These are phyloP conservation scores for Venturia aucupariae DNA, from an alignment of 2,329 filamentous ascomycete species.

Conservation along the genomic window DNA sequence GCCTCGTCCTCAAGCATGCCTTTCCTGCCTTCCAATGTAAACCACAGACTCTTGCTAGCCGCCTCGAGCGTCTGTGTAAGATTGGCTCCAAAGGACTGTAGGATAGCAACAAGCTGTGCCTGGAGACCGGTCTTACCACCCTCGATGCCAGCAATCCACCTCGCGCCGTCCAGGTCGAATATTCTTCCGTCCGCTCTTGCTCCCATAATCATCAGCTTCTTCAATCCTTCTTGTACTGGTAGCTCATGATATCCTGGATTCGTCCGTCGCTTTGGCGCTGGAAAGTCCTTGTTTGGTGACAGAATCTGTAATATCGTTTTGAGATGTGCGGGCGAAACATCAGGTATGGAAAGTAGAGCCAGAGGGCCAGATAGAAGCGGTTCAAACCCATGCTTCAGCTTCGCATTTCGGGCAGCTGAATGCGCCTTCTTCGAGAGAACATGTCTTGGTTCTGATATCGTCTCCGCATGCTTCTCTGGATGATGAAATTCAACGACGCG, in stretches of 20 bases:
- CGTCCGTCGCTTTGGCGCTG: slow-evolving; percentile 64
- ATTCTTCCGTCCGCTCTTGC: slow-evolving; percentile 78
- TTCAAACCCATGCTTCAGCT: slow-evolving; percentile 42
- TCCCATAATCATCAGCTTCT: slow-evolving; percentile 80
- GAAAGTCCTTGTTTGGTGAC: slow-evolving; percentile 63
- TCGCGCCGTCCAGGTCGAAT: slow-evolving; percentile 64
- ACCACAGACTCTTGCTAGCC: slow-evolving; percentile 70
- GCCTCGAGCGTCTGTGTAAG: slow-evolving; percentile 73
- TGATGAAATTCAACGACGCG: slow-evolving; percentile 74
- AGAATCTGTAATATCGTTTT: slow-evolving; percentile 73
- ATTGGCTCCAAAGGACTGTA: slow-evolving; percentile 71
- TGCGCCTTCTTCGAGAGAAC: slow-evolving; percentile 50
- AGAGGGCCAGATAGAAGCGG: slow-evolving; percentile 75
- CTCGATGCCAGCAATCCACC: slow-evolving; percentile 66
- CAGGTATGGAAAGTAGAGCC: slow-evolving; percentile 69
- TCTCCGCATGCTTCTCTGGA: slow-evolving; percentile 10
- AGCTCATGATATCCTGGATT: slow-evolving; percentile 76
- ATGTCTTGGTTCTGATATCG: slow-evolving; percentile 50
- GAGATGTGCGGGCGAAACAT: slow-evolving; percentile 74
- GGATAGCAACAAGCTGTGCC: slow-evolving; percentile 68
- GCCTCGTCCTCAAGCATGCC: slow-evolving; percentile 69
- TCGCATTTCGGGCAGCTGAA: slow-evolving; percentile 25
- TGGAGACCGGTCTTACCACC: slow-evolving; percentile 74
- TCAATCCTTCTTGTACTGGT: slow-evolving; percentile 66
- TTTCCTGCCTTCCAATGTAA: slow-evolving; percentile 76